Percentiles rank a stretch among this genome's conserved stretches.
Conservation (phyloP, 805 yeast species). For the Nakazawaea wyomingensis region DNA sequence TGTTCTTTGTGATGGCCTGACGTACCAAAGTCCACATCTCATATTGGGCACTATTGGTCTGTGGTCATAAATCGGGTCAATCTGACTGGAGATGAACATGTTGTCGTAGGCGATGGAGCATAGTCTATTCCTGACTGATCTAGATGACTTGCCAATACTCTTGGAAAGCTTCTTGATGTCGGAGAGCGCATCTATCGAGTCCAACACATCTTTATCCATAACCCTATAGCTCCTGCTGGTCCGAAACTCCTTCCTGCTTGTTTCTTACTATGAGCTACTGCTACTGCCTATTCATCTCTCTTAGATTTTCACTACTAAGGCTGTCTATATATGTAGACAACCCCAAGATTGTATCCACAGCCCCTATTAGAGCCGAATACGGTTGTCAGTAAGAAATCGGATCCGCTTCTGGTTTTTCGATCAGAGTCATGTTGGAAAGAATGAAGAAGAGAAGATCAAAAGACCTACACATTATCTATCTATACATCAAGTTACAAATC, state of each 20-base stretch:
- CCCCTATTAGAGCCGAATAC: too few species aligned
- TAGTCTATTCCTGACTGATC: constrained; percentile 53
- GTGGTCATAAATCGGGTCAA: constrained; percentile 27
- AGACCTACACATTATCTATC: too few species aligned
- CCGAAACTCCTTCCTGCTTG: too few species aligned
- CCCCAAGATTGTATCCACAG: too few species aligned
- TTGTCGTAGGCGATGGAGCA: constrained; percentile 69
- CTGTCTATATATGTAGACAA: too few species aligned
- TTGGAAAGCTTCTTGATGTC: constrained; percentile 18
- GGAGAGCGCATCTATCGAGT: neutral
- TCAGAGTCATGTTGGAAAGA: too few species aligned
- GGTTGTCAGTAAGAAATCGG: neutral
- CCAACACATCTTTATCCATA: neutral
- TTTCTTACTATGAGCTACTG: too few species aligned
- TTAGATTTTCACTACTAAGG: too few species aligned
- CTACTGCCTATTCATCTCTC: too few species aligned
- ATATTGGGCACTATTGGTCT: constrained; percentile 65
- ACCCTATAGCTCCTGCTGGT: too few species aligned
- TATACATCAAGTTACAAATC: neutral
- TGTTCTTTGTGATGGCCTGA: constrained; percentile 34
- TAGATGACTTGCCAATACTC: constrained; percentile 43
- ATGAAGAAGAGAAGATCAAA: too few species aligned
- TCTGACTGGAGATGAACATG: constrained; percentile 36
- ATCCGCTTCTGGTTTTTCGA: constrained; percentile 1
- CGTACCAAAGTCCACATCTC: constrained; percentile 86